Conservation (phyloP, 2,329 filamentous ascomycete species). For the Claviceps lovelessii region DNA sequence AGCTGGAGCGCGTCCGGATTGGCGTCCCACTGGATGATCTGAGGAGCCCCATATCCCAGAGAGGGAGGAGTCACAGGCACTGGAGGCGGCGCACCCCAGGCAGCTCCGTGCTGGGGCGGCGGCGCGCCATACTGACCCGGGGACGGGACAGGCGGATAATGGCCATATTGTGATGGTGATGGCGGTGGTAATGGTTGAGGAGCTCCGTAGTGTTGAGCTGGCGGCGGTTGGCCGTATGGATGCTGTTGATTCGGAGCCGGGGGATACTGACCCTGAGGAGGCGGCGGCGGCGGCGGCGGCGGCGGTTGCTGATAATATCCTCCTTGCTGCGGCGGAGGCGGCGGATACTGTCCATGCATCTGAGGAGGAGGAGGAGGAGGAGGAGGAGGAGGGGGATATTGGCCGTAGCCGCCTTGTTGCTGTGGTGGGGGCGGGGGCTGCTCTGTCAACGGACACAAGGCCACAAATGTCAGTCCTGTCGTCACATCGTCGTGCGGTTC, state of each 20-base stretch:
- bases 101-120: constrained; percentile 14
- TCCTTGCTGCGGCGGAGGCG: constrained; percentile 15
- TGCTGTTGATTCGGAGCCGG: constrained; percentile 8
- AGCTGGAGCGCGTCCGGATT: constrained; percentile 54
- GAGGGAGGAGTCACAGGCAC: constrained; percentile 49
- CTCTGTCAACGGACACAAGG: constrained; percentile 9
- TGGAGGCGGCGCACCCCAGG: constrained; percentile 28
- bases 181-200: constrained; percentile 10
- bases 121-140: constrained; percentile 27
- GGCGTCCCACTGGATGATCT: constrained; percentile 56
- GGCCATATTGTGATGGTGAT: constrained; percentile 11
- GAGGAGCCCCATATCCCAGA: constrained; percentile 58
- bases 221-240: constrained; percentile 10
- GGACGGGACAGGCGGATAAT: constrained; percentile 7
- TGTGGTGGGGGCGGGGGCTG: constrained; percentile 20
- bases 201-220: constrained; percentile 15
- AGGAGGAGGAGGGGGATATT: constrained; percentile 11
- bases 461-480: neutral
- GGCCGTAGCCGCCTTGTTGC: constrained; percentile 19
- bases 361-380: constrained; percentile 6
- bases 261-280: constrained; percentile 8
- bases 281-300: constrained; percentile 14
- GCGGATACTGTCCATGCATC: constrained; percentile 21
- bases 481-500: neutral
- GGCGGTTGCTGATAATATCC: constrained; percentile 16